Evolutionary conservation across 495 filamentous ascomycete genomes (phyloP), one percentile per base, ranked within the genome.

Genomic region (Staphylotrichum tortipilum): DNA sequence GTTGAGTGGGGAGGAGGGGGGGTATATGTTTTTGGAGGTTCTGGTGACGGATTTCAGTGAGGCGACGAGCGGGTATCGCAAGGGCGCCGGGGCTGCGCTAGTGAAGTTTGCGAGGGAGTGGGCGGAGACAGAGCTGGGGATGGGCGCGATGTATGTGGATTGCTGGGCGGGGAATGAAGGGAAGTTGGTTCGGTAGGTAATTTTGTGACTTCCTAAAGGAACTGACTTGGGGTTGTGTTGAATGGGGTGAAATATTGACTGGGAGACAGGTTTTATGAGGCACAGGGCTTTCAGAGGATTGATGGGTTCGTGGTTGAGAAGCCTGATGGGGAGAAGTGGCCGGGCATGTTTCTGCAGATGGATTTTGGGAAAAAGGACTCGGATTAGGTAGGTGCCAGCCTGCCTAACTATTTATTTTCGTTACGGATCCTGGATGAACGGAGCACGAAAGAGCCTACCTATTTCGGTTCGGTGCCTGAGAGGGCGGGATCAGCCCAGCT

Each of bases 111-210:
- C 43, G 28, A 36, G 37, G 28, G 50, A 47, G 15, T 53, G 50
- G 50, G 50, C 38, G 14, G 28, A 21, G 15, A 15, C 17, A 37
- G 50, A 47, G 44, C 22, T 47, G 44, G 50, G 50, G 26, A 26
- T 53, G 43, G 37, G 31, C 0, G 44, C 37, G n/a, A 53, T 53
- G 50, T 53, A 47, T 47, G 50, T 53, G 43, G 50, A 53, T 22
- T 53, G 50, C 17, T 47, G 50, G 50, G 50, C 50, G 37, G 50
- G 50, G 44, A 53, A 53, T 53, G 50, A 37, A 2, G 50, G 29
- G 44, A 53, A 42, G 37, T 36, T 53, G 36, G 50, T 47, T 8
- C 33, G 35, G 46, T 49, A 49, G 14, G 46, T 39, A 1, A 5
- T 39, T 30, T 22, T 17, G 4, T 29, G 10, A 5, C 1, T 29